A percentile compares a stretch with the other conserved stretches of the same genome.
phyloP scores from a whole-genome alignment of 306 rosid genomes.

The Myrica gale region DNA sequence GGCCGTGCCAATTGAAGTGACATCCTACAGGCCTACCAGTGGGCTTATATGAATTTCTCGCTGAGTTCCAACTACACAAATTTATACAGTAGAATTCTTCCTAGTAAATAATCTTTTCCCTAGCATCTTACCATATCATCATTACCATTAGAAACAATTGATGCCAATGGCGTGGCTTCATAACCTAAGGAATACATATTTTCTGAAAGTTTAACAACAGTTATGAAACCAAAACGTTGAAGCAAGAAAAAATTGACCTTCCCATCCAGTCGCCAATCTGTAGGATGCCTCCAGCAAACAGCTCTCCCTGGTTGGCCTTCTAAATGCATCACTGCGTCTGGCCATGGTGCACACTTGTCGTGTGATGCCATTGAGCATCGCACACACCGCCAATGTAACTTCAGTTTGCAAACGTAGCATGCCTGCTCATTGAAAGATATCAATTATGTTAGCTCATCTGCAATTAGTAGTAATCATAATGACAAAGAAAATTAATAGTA shows the following conservation, averaged over 20 bases:
- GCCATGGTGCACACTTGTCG: slow-evolving; percentile 83
- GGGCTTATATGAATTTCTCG: not conserved
- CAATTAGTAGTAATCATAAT: not conserved
- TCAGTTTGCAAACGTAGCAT: slow-evolving; percentile 76
- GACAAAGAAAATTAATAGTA: not conserved
- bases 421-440: slow-evolving; percentile 41
- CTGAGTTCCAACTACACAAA: not conserved
- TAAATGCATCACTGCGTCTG: slow-evolving; percentile 51
- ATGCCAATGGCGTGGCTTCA: not conserved
- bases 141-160: not conserved
- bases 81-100: not conserved
- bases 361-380: slow-evolving; percentile 69
- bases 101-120: not conserved
- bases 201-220: slow-evolving; percentile 4
- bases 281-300: slow-evolving; percentile 88
- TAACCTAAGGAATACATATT: not conserved
- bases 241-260: slow-evolving; percentile 80
- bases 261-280: slow-evolving; percentile 68
- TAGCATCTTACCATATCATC: not conserved
- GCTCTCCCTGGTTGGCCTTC: slow-evolving; percentile 53
- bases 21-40: not conserved
- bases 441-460: not conserved
- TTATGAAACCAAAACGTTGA: slow-evolving; percentile 29
- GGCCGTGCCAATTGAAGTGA: not conserved
- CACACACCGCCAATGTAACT: slow-evolving; percentile 57